phyloP scores from a whole-genome alignment of 2,329 filamentous ascomycete species.

The Stenocarpella maydis region DNA sequence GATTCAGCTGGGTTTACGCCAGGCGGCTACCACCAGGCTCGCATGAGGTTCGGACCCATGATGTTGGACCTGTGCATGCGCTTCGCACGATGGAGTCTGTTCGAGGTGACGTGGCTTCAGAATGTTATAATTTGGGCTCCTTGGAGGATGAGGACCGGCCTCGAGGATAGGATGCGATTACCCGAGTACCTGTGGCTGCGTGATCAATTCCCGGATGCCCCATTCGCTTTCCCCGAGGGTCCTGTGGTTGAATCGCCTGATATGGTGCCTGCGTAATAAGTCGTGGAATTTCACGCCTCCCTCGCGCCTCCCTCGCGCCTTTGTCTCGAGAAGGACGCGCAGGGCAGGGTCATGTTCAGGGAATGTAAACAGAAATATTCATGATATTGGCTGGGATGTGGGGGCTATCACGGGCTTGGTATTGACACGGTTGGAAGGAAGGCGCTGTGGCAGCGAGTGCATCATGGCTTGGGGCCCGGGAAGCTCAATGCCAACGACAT shows the following conservation, averaged over 20 bases:
- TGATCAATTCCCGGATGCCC: neutral
- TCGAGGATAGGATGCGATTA: neutral
- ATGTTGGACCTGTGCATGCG: neutral
- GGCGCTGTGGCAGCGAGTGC: neutral
- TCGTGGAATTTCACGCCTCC: no score
- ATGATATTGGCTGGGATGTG: neutral
- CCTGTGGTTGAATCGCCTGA: no score
- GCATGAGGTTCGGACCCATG: neutral
- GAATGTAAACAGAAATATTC: neutral
- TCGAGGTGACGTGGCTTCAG: neutral
- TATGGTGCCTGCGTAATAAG: no score
- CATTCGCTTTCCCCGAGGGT: neutral
- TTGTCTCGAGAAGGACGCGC: no score
- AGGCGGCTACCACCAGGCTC: no score
- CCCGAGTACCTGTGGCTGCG: neutral
- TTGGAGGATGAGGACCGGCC: neutral
- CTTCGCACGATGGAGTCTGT: neutral
- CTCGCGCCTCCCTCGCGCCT: no score
- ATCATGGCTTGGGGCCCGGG: neutral
- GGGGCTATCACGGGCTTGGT: neutral
- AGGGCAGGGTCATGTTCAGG: no score
- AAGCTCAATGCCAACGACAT: neutral
- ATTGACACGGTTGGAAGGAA: neutral
- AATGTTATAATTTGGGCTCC: neutral
- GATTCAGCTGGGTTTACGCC: no score